phyloP scores from a whole-genome alignment of 768 basidiomycete genomes.

The Pholiota molesta region DNA sequence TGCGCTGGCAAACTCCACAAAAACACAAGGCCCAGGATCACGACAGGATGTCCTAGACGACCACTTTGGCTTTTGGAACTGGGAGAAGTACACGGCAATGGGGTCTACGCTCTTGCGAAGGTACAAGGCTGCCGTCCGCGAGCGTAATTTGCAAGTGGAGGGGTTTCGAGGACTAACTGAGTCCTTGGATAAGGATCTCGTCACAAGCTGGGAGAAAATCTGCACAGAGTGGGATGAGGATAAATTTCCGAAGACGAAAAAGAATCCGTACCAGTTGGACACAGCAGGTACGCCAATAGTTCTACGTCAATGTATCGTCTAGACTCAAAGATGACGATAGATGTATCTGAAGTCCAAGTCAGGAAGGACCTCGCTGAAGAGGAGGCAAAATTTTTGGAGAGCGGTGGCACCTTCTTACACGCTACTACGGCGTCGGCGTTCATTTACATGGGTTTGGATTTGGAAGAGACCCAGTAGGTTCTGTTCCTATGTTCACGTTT shows the following conservation, averaged over 20 bases:
- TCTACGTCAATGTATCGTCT: too few relatives aligned
- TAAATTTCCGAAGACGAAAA: conserved; percentile 2
- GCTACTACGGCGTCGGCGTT: background rate
- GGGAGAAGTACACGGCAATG: conserved; percentile 22
- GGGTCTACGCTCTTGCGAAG: background rate
- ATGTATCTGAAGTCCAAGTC: background rate
- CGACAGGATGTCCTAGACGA: conserved; percentile 14
- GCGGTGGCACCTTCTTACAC: background rate
- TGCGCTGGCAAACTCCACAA: conserved; percentile 27
- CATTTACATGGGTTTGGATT: conserved; percentile 2
- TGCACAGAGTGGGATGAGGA: conserved; percentile 9
- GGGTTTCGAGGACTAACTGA: conserved; percentile 9
- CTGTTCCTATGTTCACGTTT: background rate
- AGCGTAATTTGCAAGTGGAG: conserved; percentile 14
- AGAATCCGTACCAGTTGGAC: conserved; percentile 3
- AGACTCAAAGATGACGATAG: too few relatives aligned
- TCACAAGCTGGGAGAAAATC: background rate
- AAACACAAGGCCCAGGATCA: conserved; percentile 33
- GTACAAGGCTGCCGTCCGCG: conserved; percentile 4
- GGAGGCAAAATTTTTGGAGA: background rate
- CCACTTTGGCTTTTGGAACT: conserved; percentile 25
- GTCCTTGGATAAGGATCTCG: background rate
- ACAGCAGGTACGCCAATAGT: background rate
- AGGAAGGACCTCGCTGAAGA: background rate
- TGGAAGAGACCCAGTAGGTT: conserved; percentile 12